These are phyloP conservation scores for Trichoderma atroviride DNA, from an alignment of 2,329 filamentous ascomycete genomes.

Conservation along the genomic window DNA sequence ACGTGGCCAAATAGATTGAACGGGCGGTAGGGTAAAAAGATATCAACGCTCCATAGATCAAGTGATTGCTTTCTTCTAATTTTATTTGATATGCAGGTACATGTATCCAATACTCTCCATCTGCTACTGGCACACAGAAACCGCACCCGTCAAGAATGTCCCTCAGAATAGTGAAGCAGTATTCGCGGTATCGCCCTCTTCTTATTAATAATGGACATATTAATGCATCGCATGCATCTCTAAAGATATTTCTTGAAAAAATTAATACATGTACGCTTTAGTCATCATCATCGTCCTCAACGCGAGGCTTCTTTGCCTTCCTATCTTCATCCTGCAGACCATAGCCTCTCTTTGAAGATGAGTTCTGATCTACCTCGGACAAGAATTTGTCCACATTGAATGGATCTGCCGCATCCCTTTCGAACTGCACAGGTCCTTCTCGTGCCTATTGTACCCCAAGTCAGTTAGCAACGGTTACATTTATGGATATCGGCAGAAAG, in stretches of 20 bases:
- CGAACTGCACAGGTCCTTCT: conserved; percentile 93
- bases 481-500: neutral
- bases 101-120: neutral
- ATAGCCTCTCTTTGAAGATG: conserved; percentile 72
- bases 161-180: neutral
- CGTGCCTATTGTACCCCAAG: conserved; percentile 56
- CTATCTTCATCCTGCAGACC: conserved; percentile 70
- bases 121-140: neutral
- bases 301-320: conserved; percentile 71
- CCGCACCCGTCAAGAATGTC: neutral
- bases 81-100: neutral
- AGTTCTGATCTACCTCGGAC: conserved; percentile 70
- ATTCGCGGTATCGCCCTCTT: neutral
- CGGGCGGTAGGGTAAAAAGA: neutral
- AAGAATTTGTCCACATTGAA: conserved; percentile 96
- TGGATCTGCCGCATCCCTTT: conserved; percentile 82
- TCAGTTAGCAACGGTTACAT: conserved; percentile 37
- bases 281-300: conserved; percentile 71
- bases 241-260: conserved; percentile 4
- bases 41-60: neutral
- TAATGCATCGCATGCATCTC: conserved; percentile 19
- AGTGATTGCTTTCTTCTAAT: neutral
- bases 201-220: conserved; percentile 20
- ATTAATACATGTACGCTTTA: conserved; percentile 9
- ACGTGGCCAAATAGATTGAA: neutral